A percentile compares a stretch with the other conserved stretches of the same genome.
Conservation (phyloP, 2,329 filamentous ascomycete genomes). For the Colletotrichum neosansevieriae region DNA sequence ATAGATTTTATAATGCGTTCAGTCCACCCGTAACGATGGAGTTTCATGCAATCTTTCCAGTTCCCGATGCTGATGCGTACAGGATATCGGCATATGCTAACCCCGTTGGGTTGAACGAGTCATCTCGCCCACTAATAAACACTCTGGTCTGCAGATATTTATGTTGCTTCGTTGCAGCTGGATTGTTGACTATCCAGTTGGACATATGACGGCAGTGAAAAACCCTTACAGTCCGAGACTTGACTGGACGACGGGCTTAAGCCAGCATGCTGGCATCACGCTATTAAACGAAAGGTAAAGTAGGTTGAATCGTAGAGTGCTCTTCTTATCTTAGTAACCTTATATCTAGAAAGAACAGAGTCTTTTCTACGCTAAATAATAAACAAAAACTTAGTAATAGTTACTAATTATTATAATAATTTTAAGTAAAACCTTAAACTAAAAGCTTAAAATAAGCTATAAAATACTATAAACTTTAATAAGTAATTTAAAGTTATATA, state of each 20-base stretch:
- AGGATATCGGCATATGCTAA: not conserved
- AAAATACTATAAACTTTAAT: too few relatives aligned
- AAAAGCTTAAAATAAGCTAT: too few relatives aligned
- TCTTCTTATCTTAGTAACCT: too few relatives aligned
- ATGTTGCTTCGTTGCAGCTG: not conserved
- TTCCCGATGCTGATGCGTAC: not conserved
- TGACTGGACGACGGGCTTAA: constrained; percentile 2
- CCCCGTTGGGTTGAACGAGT: not conserved
- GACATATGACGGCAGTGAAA: not conserved
- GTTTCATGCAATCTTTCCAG: not conserved
- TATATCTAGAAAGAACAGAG: too few relatives aligned
- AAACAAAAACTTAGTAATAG: too few relatives aligned
- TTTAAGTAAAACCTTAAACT: too few relatives aligned
- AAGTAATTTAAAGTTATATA: too few relatives aligned
- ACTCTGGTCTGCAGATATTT: too few relatives aligned
- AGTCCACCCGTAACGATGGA: not conserved
- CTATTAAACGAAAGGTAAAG: not conserved
- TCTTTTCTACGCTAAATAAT: too few relatives aligned
- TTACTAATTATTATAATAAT: too few relatives aligned
- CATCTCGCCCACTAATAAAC: not conserved
- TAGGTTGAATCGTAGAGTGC: too few relatives aligned
- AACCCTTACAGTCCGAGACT: not conserved
- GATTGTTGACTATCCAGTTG: not conserved
- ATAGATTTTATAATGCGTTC: not conserved
- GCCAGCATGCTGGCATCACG: not conserved